Evolutionary conservation across 2,329 filamentous ascomycete species (phyloP).

Genomic region (Byssothecium circinans): DNA sequence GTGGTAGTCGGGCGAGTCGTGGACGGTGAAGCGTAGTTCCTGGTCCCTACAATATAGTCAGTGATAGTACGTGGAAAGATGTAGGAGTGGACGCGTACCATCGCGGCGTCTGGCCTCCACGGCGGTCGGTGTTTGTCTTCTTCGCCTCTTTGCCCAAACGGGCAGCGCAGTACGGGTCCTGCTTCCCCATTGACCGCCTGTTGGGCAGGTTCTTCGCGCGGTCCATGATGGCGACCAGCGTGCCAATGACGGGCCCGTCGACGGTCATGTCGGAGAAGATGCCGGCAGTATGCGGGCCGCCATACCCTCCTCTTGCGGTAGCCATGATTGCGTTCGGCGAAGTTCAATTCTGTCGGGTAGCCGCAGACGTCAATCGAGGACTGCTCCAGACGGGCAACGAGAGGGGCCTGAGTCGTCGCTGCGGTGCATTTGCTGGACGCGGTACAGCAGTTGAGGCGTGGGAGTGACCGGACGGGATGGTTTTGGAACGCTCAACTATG

Average conservation of each 20-base stretch:
- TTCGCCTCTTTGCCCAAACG: constrained; percentile 94
- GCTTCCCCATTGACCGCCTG: constrained; percentile 95
- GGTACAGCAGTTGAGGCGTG: not conserved
- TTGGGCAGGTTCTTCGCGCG: constrained; percentile 97
- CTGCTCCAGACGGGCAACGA: constrained; percentile 15
- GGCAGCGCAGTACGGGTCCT: constrained; percentile 95
- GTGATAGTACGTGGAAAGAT: constrained; percentile 10
- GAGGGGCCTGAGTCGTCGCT: constrained; percentile 22
- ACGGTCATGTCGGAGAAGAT: constrained; percentile 94
- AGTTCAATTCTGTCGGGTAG: too few species aligned
- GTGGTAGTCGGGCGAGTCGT: constrained; percentile 95
- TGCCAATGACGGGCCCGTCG: constrained; percentile 91
- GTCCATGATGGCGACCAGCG: constrained; percentile 87
- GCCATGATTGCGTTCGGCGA: constrained; percentile 40
- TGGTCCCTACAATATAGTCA: constrained; percentile 71
- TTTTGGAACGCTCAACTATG: too few species aligned
- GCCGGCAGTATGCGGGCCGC: constrained; percentile 78
- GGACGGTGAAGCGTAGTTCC: constrained; percentile 91
- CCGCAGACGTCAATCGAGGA: too few species aligned
- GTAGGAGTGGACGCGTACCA: constrained; percentile 62
- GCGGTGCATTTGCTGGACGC: constrained; percentile 1
- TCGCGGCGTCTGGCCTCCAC: constrained; percentile 91
- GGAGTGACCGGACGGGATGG: too few species aligned
- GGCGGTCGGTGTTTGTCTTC: constrained; percentile 91
- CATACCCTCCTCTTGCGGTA: constrained; percentile 40